A percentile compares a stretch with the other conserved stretches of the same genome.
Evolutionary conservation across 2,329 filamentous ascomycete genomes (phyloP).

Genomic region (Claviceps sp.): DNA sequence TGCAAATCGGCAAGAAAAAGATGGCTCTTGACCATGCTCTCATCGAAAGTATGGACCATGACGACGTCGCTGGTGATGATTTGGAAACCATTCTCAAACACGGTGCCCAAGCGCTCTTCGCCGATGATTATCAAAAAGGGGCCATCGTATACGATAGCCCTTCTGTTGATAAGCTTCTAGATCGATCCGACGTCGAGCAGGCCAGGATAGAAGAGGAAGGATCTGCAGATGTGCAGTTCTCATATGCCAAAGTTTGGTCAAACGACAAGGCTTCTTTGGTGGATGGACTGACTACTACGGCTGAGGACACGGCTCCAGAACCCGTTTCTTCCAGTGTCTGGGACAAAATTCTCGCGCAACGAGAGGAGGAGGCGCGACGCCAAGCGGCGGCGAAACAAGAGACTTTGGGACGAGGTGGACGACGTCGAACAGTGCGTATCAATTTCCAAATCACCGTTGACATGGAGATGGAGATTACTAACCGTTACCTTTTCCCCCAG

Average conservation of each 20-base stretch:
- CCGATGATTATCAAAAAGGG: conserved; percentile 53
- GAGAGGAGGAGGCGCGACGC: conserved; percentile 64
- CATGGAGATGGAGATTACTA: not conserved
- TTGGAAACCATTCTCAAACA: conserved; percentile 79
- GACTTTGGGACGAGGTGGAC: conserved; percentile 73
- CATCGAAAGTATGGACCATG: conserved; percentile 79
- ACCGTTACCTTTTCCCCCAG: conserved; percentile 8
- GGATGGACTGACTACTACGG: conserved; percentile 41
- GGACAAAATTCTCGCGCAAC: conserved; percentile 78
- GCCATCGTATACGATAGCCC: conserved; percentile 71
- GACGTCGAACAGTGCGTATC: conserved; percentile 40
- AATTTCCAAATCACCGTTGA: not conserved
- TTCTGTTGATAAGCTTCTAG: conserved; percentile 81
- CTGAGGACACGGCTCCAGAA: conserved; percentile 36
- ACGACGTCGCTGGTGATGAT: conserved; percentile 68
- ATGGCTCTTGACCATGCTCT: conserved; percentile 91
- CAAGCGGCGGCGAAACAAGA: conserved; percentile 56
- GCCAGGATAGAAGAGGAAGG: conserved; percentile 49
- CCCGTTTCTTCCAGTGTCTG: conserved; percentile 59
- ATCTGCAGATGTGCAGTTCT: conserved; percentile 68
- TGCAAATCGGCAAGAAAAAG: conserved; percentile 91
- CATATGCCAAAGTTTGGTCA: conserved; percentile 82
- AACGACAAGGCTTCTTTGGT: conserved; percentile 61
- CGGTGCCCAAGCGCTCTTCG: conserved; percentile 77
- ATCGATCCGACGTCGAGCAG: conserved; percentile 69